Evolutionary conservation across 2,329 filamentous ascomycete genomes (phyloP).

Genomic region (Byssothecium circinans): DNA sequence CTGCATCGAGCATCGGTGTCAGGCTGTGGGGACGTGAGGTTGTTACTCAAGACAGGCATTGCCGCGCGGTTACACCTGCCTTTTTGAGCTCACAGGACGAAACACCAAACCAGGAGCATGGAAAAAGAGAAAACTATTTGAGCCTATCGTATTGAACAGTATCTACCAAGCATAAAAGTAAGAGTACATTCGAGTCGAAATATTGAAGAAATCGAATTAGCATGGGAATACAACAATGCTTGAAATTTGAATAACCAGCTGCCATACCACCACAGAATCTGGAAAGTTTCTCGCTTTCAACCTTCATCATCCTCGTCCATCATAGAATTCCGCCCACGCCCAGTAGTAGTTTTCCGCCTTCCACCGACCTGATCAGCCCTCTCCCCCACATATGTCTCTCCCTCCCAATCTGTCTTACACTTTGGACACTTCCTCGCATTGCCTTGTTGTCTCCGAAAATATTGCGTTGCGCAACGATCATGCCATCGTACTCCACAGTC

Average conservation of each 20-base stretch:
- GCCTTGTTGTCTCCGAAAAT: conserved; percentile 24
- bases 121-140: too few species aligned
- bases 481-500: conserved; percentile 38
- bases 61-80: neutral
- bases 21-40: neutral
- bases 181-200: too few species aligned
- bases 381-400: conserved; percentile 57
- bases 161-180: too few species aligned
- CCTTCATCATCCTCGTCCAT: neutral
- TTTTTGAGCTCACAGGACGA: neutral
- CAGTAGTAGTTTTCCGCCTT: neutral
- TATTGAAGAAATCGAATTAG: too few species aligned
- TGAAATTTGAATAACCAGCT: too few species aligned
- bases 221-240: too few species aligned
- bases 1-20: neutral
- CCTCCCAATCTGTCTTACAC: conserved; percentile 35
- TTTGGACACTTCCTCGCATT: conserved; percentile 30
- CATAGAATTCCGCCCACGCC: neutral
- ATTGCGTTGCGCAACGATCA: conserved; percentile 37
- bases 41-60: neutral
- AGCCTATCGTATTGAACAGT: too few species aligned
- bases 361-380: conserved; percentile 25
- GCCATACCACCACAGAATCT: too few species aligned
- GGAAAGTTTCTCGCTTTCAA: neutral
- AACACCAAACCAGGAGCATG: neutral